Percentiles rank a stretch among this genome's conserved stretches.
Conservation (phyloP, 345 rosid genomes). For the Salix brachista region DNA sequence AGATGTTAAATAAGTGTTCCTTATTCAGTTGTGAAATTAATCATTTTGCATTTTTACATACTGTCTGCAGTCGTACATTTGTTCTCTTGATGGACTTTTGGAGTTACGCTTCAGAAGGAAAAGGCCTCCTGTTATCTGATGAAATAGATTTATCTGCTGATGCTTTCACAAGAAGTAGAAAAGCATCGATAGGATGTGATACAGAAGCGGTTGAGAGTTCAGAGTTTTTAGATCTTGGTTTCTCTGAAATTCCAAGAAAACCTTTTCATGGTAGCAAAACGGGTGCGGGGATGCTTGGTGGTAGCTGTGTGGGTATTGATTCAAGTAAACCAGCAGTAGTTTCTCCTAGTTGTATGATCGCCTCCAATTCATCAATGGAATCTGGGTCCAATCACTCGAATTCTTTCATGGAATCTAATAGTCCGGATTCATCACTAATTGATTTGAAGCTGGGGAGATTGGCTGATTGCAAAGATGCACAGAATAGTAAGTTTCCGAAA, state of each 20-base stretch:
- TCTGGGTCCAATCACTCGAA: conserved; percentile 27
- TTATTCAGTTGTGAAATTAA: not conserved
- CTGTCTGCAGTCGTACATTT: conserved; percentile 11
- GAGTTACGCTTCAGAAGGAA: conserved; percentile 43
- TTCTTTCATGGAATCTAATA: conserved; percentile 27
- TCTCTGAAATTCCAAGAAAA: conserved; percentile 30
- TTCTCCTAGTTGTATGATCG: conserved; percentile 30
- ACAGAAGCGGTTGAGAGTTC: conserved; percentile 29
- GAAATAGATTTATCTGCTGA: conserved; percentile 42
- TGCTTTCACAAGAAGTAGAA: conserved; percentile 33
- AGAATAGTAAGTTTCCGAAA: conserved; percentile 7
- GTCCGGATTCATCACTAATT: conserved; percentile 29
- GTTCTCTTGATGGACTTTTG: conserved; percentile 47
- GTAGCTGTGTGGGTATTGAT: conserved; percentile 26
- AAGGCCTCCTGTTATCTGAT: conserved; percentile 31
- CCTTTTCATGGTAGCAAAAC: conserved; percentile 25
- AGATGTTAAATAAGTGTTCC: not conserved
- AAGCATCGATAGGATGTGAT: conserved; percentile 33
- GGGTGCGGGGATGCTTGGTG: conserved; percentile 6
- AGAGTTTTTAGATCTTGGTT: conserved; percentile 33
- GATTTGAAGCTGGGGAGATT: conserved; percentile 42
- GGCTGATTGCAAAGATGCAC: conserved; percentile 25
- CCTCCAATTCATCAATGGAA: conserved; percentile 34
- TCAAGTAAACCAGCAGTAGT: conserved; percentile 21
- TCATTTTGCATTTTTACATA: not conserved